phyloP scores from a whole-genome alignment of 2,329 filamentous ascomycete genomes.

The Cyclaneusma minus region DNA sequence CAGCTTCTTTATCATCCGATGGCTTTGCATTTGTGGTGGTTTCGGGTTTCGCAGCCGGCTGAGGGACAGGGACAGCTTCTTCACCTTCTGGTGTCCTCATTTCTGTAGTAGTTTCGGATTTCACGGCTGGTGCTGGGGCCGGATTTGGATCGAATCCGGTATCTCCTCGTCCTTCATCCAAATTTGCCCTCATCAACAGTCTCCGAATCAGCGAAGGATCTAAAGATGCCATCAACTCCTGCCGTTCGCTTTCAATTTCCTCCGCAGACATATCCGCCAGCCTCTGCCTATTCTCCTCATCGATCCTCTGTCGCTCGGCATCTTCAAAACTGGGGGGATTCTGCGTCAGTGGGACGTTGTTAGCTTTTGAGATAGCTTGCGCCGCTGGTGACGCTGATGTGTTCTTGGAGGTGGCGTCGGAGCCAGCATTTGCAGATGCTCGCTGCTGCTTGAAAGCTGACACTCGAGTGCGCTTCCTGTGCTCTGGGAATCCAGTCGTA shows the following conservation, averaged over 20 bases:
- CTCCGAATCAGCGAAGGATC: conserved; percentile 63
- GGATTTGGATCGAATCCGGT: conserved; percentile 10
- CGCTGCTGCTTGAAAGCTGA: conserved; percentile 71
- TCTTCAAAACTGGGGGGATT: conserved; percentile 20
- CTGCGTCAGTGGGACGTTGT: conserved; percentile 9
- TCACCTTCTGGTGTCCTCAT: background rate
- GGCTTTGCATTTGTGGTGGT: background rate
- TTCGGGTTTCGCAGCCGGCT: background rate
- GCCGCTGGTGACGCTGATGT: conserved; percentile 7
- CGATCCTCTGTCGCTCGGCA: conserved; percentile 57
- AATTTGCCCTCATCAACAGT: conserved; percentile 35
- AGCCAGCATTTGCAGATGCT: conserved; percentile 3
- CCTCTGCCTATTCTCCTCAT: conserved; percentile 62
- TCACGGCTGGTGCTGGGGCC: conserved; percentile 1
- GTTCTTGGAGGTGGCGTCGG: conserved; percentile 8
- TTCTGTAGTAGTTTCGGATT: conserved; percentile 1
- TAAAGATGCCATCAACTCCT: conserved; percentile 65
- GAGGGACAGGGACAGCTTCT: background rate
- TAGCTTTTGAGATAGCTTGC: conserved; percentile 8
- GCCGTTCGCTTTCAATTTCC: conserved; percentile 67
- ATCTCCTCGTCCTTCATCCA: conserved; percentile 17
- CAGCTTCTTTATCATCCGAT: conserved; percentile 3
- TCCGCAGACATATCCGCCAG: conserved; percentile 64
- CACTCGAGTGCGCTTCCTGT: conserved; percentile 57
- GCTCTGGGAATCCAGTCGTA: conserved; percentile 69